These are phyloP conservation scores for Phytophthora cryptogea DNA, from an alignment of 352 stramenopile species.

Conservation along the genomic window DNA sequence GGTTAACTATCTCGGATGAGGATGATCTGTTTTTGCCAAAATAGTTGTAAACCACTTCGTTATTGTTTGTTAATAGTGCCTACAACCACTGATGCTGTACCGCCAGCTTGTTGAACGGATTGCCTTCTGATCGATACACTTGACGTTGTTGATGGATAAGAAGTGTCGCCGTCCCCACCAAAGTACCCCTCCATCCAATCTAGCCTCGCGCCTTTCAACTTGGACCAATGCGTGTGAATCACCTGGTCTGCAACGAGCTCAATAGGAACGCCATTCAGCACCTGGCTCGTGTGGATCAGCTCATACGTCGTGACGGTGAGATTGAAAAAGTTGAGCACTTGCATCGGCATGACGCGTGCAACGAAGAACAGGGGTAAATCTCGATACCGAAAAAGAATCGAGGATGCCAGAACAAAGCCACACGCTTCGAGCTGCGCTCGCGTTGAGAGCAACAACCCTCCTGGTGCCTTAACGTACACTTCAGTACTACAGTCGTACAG, in stretches of 20 bases:
- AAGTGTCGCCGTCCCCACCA: slow-evolving; percentile 21
- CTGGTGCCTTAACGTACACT: slow-evolving; percentile 29
- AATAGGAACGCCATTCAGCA: slow-evolving; percentile 19
- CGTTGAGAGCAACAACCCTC: slow-evolving; percentile 27
- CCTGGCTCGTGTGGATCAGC: slow-evolving; percentile 19
- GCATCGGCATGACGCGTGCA: slow-evolving; percentile 26
- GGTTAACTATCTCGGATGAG: too few relatives aligned
- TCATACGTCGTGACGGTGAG: slow-evolving; percentile 40
- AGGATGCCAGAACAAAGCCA: slow-evolving; percentile 36
- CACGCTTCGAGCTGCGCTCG: slow-evolving; percentile 36
- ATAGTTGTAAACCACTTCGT: too few relatives aligned
- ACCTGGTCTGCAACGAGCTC: slow-evolving; percentile 33
- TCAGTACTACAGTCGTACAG: slow-evolving; percentile 38
- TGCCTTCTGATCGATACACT: slow-evolving; percentile 8
- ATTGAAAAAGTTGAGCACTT: slow-evolving; percentile 40
- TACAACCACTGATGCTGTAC: slow-evolving; percentile 13
- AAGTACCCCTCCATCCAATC: slow-evolving; percentile 15
- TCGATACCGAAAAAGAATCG: slow-evolving; percentile 40
- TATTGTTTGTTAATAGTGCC: too few relatives aligned
- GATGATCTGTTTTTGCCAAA: too few relatives aligned
- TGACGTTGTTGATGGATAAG: slow-evolving; percentile 15
- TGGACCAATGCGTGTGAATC: slow-evolving; percentile 34
- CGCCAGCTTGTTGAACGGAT: slow-evolving; percentile 11
- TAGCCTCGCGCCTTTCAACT: slow-evolving; percentile 23
- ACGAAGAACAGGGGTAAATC: slow-evolving; percentile 34